Evolutionary conservation across 352 stramenopile genomes (phyloP).

Genomic region (Aphanomyces invadans): DNA sequence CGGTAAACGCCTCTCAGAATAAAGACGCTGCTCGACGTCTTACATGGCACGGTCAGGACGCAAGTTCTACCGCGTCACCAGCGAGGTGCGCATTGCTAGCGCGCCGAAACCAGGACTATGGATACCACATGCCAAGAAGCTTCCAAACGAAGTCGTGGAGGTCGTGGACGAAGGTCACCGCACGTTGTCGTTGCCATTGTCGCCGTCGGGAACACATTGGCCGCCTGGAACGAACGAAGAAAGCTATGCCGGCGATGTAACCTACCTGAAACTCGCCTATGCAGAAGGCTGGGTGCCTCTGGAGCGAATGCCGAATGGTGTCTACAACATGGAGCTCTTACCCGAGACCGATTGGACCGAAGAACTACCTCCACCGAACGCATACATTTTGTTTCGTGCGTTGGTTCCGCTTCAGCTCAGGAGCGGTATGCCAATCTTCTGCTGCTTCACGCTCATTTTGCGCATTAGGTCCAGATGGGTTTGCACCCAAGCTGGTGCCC

Average conservation of each 20-base stretch:
- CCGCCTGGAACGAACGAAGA: neutral
- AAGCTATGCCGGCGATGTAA: neutral
- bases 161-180: constrained; percentile 19
- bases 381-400: constrained; percentile 54
- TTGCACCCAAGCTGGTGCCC: constrained; percentile 56
- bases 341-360: constrained; percentile 21
- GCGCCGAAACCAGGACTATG: constrained; percentile 11
- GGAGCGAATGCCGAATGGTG: neutral
- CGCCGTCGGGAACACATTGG: neutral
- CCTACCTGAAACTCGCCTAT: constrained; percentile 24
- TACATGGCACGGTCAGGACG: constrained; percentile 7
- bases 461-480: constrained; percentile 45
- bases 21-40: neutral
- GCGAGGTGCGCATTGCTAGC: constrained; percentile 12
- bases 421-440: constrained; percentile 24
- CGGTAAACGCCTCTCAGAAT: no score
- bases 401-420: constrained; percentile 69
- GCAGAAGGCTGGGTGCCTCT: constrained; percentile 18
- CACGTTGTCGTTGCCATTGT: constrained; percentile 12
- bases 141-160: constrained; percentile 17
- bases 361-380: constrained; percentile 20
- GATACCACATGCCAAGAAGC: constrained; percentile 12
- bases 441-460: neutral
- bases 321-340: constrained; percentile 8
- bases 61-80: constrained; percentile 13